Base-by-base conservation (phyloP, 345 rosid genomes). In the Bruguiera gymnorhiza region DNA sequence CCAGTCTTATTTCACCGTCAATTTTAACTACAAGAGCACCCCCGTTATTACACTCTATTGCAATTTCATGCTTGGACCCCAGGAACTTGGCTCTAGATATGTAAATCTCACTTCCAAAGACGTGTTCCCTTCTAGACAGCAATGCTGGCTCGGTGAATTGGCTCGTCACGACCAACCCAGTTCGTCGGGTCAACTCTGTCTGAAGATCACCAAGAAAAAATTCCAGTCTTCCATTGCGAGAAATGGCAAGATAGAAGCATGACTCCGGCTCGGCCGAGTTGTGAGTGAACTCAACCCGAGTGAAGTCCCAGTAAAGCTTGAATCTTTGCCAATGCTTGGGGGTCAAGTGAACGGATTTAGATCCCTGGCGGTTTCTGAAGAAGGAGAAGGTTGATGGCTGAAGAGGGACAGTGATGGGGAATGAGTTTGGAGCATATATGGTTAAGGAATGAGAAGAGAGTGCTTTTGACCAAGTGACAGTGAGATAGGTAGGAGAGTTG, bases 291-390 rank as follows among this genome's bases (percentile, higher is more conserved):
- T 70, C 70, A 6, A 86, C 81, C 46, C 81, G 62, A 54, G 82
- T 86, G 78, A 86, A 84, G 72, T 84, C 87, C 87, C 90, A 84
- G 32, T 86, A 73, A 8, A 86, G 83, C 82, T 80, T 82, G 81
- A 86, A 71, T 72, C 71, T 79, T 18, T 70, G 80, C 74, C 75
- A 65, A 63, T 77, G 81, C 15, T 77, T 83, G 77, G 66, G 77
- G 69, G 79, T 63, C 39, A 84, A 58, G 66, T 61, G 75, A 73
- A 82, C 66, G 70, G 89, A 80, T 68, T 86, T 86, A 63, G 89
- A 86, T n/a, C 86, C 89, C 8, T 78, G 74, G 1, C 76, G 72
- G 81, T 30, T 78, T 32, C 82, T 65, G 61, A 86, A 86, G 79
- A 84, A 79, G 4, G 86, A 80, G 63, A 86, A 84, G 62, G 83